Conservation (phyloP, 2,329 filamentous ascomycete species). For the Sclerotinia sclerotiorum region DNA sequence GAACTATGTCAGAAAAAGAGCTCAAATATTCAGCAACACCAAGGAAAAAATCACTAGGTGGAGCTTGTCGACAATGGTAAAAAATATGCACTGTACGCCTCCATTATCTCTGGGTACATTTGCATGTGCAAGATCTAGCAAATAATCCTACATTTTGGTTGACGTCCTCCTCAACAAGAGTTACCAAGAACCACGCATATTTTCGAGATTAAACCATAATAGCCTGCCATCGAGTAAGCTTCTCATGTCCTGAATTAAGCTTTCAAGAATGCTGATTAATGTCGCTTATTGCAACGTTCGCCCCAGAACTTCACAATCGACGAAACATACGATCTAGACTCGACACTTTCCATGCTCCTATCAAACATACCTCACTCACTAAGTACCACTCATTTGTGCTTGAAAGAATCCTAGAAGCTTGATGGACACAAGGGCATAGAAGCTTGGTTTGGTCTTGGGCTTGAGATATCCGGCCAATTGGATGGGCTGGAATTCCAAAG, state of each 20-base stretch:
- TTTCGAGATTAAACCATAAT: background rate
- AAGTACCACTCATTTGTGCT: background rate
- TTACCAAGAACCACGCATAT: background rate
- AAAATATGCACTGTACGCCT: background rate
- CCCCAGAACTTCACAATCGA: background rate
- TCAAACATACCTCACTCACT: too few relatives aligned
- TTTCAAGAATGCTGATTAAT: background rate
- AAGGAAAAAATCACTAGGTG: too few relatives aligned
- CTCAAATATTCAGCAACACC: background rate
- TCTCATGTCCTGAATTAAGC: background rate
- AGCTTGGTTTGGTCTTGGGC: background rate
- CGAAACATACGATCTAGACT: background rate
- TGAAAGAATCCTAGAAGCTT: background rate
- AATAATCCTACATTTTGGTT: background rate
- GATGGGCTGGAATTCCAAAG: background rate
- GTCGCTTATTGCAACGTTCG: background rate
- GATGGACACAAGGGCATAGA: background rate
- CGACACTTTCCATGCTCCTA: background rate
- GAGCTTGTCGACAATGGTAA: background rate
- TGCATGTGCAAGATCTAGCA: background rate
- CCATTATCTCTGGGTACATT: background rate
- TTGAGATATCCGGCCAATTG: background rate
- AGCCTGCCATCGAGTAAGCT: background rate
- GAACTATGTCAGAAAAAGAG: background rate
- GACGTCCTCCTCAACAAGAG: background rate